Percentiles rank a stretch among this genome's conserved stretches.
phyloP scores from a whole-genome alignment of 1,139 yeast species.

The Blastobotrys apis region DNA sequence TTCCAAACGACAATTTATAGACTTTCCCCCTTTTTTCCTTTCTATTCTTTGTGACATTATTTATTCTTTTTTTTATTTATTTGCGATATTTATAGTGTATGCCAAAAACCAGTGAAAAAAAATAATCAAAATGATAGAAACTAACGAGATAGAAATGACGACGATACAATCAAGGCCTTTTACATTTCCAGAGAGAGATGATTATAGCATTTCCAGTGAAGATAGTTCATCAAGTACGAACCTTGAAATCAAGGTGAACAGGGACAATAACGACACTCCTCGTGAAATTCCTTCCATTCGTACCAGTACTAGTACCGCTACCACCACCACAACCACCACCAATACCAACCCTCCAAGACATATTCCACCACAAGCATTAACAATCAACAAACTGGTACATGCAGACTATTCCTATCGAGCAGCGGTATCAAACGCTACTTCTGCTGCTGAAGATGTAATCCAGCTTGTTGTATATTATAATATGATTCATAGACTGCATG shows the following conservation, averaged over 20 bases:
- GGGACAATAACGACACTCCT: neutral
- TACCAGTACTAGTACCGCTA: neutral
- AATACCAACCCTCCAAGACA: conserved; percentile 4
- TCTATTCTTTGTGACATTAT: neutral
- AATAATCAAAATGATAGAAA: no score
- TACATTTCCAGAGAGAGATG: conserved; percentile 4
- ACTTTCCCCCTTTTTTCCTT: neutral
- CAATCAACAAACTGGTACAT: conserved; percentile 24
- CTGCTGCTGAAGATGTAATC: conserved; percentile 23
- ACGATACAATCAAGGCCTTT: conserved; percentile 6
- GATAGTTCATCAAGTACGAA: conserved; percentile 2
- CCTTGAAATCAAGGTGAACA: conserved; percentile 6
- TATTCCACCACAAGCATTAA: conserved; percentile 11
- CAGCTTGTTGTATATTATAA: conserved; percentile 26
- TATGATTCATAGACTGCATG: conserved; percentile 25
- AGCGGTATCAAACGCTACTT: conserved; percentile 18
- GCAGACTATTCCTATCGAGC: conserved; percentile 21
- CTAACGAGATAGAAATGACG: no score
- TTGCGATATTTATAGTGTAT: neutral
- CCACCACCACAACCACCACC: neutral
- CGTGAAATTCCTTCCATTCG: neutral
- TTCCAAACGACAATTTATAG: no score
- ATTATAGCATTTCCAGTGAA: neutral
- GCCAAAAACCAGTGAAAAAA: neutral
- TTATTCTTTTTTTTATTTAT: neutral